phyloP scores from a whole-genome alignment of 2,329 filamentous ascomycete genomes.

The Gaeumannomyces tritici region DNA sequence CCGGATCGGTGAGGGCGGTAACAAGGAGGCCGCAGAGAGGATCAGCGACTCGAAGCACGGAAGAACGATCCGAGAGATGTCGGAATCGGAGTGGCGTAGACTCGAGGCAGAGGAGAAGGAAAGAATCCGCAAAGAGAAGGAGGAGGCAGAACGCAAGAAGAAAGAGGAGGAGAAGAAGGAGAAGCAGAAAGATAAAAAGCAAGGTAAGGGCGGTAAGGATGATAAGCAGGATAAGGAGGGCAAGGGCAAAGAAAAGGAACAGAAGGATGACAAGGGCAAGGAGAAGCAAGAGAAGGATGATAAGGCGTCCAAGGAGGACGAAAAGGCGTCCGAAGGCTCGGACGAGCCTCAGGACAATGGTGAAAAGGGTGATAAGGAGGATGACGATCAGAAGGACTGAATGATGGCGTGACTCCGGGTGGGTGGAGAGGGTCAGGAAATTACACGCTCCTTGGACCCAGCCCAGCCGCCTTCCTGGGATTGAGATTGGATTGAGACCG shows the following conservation, averaged over 20 bases:
- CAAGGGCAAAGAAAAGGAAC: constrained; percentile 11
- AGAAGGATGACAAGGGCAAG: constrained; percentile 16
- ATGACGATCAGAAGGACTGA: background rate
- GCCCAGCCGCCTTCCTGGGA: no score
- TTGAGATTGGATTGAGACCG: no score
- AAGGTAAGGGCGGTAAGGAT: constrained; percentile 10
- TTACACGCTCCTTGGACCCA: no score
- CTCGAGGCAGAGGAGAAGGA: constrained; percentile 17
- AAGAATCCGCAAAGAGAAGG: constrained; percentile 22
- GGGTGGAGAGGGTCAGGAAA: no score
- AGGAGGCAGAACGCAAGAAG: constrained; percentile 16
- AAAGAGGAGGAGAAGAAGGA: constrained; percentile 16
- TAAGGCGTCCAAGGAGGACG: constrained; percentile 9
- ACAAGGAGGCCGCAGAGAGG: constrained; percentile 15
- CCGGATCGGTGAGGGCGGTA: constrained; percentile 43
- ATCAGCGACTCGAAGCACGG: constrained; percentile 1
- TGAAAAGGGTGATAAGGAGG: constrained; percentile 4
- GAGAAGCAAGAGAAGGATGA: constrained; percentile 6
- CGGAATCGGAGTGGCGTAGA: constrained; percentile 31
- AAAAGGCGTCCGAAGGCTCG: no score
- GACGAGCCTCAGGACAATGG: constrained; percentile 8
- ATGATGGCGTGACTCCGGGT: background rate
- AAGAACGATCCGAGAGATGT: background rate
- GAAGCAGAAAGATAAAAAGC: constrained; percentile 9
- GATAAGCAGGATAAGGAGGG: constrained; percentile 11